Conservation (phyloP, 1,284 basidiomycete species). For the Cerioporus squamosus region DNA sequence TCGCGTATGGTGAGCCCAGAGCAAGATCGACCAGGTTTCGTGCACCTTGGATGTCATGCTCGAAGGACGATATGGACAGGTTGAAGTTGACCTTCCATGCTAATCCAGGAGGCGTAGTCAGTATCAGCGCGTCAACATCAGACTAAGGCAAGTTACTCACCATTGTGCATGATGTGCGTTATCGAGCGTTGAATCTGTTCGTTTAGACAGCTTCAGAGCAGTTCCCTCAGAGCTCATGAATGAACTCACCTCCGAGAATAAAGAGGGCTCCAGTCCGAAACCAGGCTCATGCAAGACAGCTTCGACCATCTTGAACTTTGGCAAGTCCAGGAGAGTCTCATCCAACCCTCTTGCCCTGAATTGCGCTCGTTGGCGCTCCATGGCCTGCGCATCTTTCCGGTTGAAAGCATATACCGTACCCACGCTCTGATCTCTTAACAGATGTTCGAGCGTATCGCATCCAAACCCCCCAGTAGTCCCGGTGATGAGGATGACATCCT, state of each 20-base stretch:
- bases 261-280: conserved; percentile 32
- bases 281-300: conserved; percentile 33
- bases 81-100: conserved; percentile 46
- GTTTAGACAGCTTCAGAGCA: background rate
- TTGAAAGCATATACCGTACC: conserved; percentile 32
- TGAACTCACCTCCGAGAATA: conserved; percentile 35
- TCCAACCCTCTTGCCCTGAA: conserved; percentile 39
- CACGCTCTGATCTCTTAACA: conserved; percentile 23
- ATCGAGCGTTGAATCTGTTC: conserved; percentile 23
- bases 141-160: conserved; percentile 17
- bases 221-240: background rate
- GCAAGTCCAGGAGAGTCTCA: conserved; percentile 26
- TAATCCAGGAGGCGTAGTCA: background rate
- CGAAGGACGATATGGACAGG: conserved; percentile 28
- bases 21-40: conserved; percentile 32
- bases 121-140: background rate
- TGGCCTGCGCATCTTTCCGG: conserved; percentile 14
- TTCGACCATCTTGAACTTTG: conserved; percentile 40
- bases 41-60: conserved; percentile 23
- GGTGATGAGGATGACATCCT: conserved; percentile 31
- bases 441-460: conserved; percentile 27
- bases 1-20: conserved; percentile 25
- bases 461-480: conserved; percentile 35
- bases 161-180: conserved; percentile 36
- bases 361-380: conserved; percentile 34